A percentile compares a stretch with the other conserved stretches of the same genome.
phyloP scores from a whole-genome alignment of 768 basidiomycete genomes.

The Mycena maculata region DNA sequence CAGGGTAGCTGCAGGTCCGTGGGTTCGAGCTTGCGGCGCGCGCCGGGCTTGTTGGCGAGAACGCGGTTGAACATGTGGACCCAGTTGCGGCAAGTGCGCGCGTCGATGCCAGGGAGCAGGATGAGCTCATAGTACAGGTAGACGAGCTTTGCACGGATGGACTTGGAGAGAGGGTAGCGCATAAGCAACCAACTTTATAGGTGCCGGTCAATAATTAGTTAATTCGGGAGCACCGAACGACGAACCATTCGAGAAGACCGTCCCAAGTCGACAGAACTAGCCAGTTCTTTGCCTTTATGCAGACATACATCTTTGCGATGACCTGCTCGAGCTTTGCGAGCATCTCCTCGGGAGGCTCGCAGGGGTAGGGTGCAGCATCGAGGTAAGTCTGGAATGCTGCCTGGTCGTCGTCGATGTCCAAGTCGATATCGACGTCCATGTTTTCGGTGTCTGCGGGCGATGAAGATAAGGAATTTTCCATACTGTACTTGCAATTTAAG shows the following conservation, averaged over 20 bases:
- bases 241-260: conserved; percentile 81
- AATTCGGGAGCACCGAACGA: background rate
- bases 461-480: conserved; percentile 24
- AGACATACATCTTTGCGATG: conserved; percentile 73
- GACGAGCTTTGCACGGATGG: conserved; percentile 78
- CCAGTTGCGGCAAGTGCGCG: conserved; percentile 78
- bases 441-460: conserved; percentile 30
- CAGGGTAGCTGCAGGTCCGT: conserved; percentile 78
- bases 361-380: conserved; percentile 76
- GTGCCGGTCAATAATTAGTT: conserved; percentile 5
- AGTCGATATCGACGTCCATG: conserved; percentile 50
- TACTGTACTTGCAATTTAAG: background rate
- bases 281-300: conserved; percentile 84
- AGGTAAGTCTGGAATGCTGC: conserved; percentile 74
- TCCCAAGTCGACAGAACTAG: conserved; percentile 80
- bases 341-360: conserved; percentile 80
- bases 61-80: conserved; percentile 82
- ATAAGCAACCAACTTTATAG: conserved; percentile 78
- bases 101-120: conserved; percentile 80
- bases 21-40: conserved; percentile 73
- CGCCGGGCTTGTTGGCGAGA: conserved; percentile 71
- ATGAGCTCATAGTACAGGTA: conserved; percentile 84
- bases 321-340: conserved; percentile 75
- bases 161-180: conserved; percentile 80
- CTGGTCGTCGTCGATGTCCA: conserved; percentile 66